These are phyloP conservation scores for Sclerotinia glacialis DNA, from an alignment of 2,329 filamentous ascomycete species.

Conservation along the genomic window DNA sequence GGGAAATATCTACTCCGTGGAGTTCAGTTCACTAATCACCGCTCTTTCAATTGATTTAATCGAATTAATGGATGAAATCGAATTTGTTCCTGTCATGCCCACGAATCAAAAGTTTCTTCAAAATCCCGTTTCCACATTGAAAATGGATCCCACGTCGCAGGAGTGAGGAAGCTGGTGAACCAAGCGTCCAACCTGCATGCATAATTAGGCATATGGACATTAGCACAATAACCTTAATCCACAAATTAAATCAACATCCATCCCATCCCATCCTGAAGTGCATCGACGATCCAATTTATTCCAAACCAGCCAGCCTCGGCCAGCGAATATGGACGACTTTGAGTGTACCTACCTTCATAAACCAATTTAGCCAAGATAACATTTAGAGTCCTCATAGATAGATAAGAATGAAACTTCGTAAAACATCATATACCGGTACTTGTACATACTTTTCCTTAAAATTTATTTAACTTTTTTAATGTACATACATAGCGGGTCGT, in stretches of 20 bases:
- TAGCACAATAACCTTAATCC: no score
- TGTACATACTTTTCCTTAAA: not conserved
- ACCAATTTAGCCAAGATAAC: not conserved
- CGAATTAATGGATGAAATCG: no score
- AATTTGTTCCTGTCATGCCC: not conserved
- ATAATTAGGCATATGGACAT: not conserved
- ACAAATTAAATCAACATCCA: no score
- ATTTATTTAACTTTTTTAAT: not conserved
- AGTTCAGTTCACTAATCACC: not conserved
- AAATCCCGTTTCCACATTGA: not conserved
- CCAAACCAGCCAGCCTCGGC: not conserved
- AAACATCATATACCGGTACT: not conserved
- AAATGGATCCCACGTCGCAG: not conserved
- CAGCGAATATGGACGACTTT: not conserved
- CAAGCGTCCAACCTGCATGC: not conserved
- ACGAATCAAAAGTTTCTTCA: not conserved
- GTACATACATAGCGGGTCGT: not conserved
- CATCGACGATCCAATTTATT: not conserved
- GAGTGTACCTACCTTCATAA: no score
- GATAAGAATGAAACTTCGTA: not conserved
- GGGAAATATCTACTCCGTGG: not conserved
- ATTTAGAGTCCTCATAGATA: not conserved
- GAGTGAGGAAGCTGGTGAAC: no score
- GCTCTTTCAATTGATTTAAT: no score
- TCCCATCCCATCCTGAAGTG: no score